Evolutionary conservation across 805 yeast species (phyloP).

Genomic region (Candida stauntonica): DNA sequence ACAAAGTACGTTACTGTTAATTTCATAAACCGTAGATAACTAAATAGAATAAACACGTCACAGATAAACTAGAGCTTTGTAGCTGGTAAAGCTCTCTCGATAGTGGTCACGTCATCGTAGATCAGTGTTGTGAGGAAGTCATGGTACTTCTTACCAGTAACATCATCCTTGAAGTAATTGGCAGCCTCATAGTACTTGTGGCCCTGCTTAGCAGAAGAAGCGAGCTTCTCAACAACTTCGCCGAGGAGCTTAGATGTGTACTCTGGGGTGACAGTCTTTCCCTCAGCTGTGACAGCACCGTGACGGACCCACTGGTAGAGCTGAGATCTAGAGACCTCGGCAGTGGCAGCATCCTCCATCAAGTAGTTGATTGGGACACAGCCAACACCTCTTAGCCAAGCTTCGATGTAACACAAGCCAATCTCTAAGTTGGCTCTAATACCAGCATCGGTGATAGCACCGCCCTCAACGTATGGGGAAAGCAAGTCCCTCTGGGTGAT

Average conservation of each 20-base stretch:
- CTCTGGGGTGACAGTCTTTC: conserved; percentile 56
- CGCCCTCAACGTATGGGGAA: conserved; percentile 55
- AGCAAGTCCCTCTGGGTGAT: conserved; percentile 26
- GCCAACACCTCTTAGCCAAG: conserved; percentile 81
- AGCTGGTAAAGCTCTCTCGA: conserved; percentile 25
- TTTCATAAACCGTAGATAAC: too few relatives aligned
- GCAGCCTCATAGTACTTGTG: conserved; percentile 70
- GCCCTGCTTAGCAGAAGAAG: conserved; percentile 45
- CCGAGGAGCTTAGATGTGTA: conserved; percentile 53
- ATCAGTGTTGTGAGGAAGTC: conserved; percentile 75
- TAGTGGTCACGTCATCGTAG: conserved; percentile 66
- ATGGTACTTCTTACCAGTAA: conserved; percentile 65
- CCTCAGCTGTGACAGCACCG: conserved; percentile 53
- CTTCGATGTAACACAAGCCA: conserved; percentile 78
- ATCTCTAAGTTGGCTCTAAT: conserved; percentile 67
- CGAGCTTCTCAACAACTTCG: conserved; percentile 55
- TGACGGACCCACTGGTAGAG: conserved; percentile 82
- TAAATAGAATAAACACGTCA: too few relatives aligned
- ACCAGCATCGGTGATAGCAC: conserved; percentile 64
- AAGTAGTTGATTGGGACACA: conserved; percentile 82
- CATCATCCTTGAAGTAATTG: conserved; percentile 66
- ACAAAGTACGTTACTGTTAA: neutral
- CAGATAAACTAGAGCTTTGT: conserved; percentile 14
- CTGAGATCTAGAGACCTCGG: conserved; percentile 81
- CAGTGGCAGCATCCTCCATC: conserved; percentile 91